phyloP scores from a whole-genome alignment of 805 yeast species.

The Yarrowia sp. region DNA sequence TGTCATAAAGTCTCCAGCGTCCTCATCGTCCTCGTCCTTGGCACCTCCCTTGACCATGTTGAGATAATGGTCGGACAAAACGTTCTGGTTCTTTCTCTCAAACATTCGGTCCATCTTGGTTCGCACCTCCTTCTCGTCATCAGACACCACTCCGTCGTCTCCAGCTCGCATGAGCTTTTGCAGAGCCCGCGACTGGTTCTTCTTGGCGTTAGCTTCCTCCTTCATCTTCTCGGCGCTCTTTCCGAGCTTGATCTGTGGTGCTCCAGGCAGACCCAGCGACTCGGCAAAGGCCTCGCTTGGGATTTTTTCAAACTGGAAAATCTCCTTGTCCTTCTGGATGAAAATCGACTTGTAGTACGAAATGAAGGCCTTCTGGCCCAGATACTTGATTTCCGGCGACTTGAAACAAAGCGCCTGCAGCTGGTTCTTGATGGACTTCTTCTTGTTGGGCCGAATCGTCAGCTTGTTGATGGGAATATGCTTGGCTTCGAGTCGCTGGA shows the following conservation, averaged over 20 bases:
- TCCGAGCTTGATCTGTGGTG: conserved; percentile 80
- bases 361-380: conserved; percentile 94
- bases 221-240: conserved; percentile 40
- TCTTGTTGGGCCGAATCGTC: conserved; percentile 70
- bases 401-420: conserved; percentile 87
- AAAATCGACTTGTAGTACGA: conserved; percentile 83
- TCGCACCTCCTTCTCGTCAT: conserved; percentile 50
- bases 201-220: conserved; percentile 56
- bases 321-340: conserved; percentile 81
- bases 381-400: conserved; percentile 84
- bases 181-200: conserved; percentile 76
- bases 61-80: conserved; percentile 81
- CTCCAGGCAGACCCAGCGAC: conserved; percentile 91
- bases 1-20: conserved; percentile 69
- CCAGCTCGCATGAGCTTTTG: conserved; percentile 55
- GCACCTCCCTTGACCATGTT: conserved; percentile 55
- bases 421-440: conserved; percentile 72
- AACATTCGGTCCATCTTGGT: conserved; percentile 96
- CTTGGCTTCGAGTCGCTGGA: conserved; percentile 56
- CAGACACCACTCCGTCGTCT: conserved; percentile 56
- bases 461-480: conserved; percentile 68
- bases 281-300: conserved; percentile 83
- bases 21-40: conserved; percentile 43
- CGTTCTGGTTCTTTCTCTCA: conserved; percentile 89
- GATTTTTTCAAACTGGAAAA: conserved; percentile 70